A percentile compares a stretch with the other conserved stretches of the same genome.
Evolutionary conservation across 257 asterid genomes (phyloP).

Genomic region (Scutellaria galericulata): DNA sequence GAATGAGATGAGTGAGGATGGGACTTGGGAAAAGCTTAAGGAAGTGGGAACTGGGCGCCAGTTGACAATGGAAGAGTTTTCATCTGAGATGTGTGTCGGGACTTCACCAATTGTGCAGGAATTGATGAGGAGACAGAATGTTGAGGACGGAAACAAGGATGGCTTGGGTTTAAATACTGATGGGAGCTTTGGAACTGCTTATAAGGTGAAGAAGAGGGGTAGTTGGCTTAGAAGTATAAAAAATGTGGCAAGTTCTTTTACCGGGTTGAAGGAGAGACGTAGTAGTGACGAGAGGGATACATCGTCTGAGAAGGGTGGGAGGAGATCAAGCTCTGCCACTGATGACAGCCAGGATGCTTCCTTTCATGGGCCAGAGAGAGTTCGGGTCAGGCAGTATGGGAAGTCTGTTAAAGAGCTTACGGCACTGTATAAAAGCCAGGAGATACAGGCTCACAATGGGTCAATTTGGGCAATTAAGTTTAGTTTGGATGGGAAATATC

Average conservation of each 20-base stretch:
- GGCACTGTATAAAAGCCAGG: slow-evolving; percentile 87
- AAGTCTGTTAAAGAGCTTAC: slow-evolving; percentile 87
- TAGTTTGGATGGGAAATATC: slow-evolving; percentile 94
- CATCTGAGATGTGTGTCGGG: slow-evolving; percentile 86
- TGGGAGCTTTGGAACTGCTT: slow-evolving; percentile 58
- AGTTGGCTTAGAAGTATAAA: slow-evolving; percentile 86
- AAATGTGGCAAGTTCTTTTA: slow-evolving; percentile 79
- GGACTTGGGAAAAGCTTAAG: slow-evolving; percentile 87
- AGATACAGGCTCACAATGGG: slow-evolving; percentile 90
- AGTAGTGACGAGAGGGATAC: slow-evolving; percentile 97
- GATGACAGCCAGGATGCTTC: slow-evolving; percentile 95
- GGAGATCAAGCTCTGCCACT: slow-evolving; percentile 98
- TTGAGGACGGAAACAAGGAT: slow-evolving; percentile 76
- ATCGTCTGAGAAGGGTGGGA: slow-evolving; percentile 94
- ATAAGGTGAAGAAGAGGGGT: slow-evolving; percentile 69
- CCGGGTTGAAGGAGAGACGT: slow-evolving; percentile 73
- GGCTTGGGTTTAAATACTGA: slow-evolving; percentile 52
- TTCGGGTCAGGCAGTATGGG: slow-evolving; percentile 88
- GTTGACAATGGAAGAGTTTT: slow-evolving; percentile 84
- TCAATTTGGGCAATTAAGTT: slow-evolving; percentile 95
- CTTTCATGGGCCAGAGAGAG: slow-evolving; percentile 85
- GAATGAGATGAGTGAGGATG: slow-evolving; percentile 90
- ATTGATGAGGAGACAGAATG: slow-evolving; percentile 94
- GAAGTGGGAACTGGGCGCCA: slow-evolving; percentile 94
- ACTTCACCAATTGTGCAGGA: slow-evolving; percentile 98